phyloP scores from a whole-genome alignment of 75 land plant species.

The Sequoia sempervirens region DNA sequence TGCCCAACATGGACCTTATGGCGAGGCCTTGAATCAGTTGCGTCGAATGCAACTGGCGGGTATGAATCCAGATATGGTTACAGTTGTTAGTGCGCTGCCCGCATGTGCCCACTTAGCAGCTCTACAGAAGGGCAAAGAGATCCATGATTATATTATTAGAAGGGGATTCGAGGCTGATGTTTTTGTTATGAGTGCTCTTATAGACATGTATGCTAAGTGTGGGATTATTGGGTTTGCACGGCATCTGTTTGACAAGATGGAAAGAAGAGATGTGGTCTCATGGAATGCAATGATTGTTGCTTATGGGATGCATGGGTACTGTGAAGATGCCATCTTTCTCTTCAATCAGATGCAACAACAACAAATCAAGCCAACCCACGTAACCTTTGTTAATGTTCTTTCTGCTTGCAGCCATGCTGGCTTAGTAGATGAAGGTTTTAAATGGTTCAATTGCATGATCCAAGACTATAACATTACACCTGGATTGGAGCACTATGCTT shows the following conservation, averaged over 20 bases:
- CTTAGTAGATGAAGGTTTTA: conserved; percentile 31
- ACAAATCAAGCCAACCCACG: conserved; percentile 17
- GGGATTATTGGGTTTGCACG: conserved; percentile 24
- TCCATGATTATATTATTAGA: conserved; percentile 22
- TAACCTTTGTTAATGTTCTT: conserved; percentile 40
- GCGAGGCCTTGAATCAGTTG: conserved; percentile 13
- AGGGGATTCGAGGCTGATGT: conserved; percentile 29
- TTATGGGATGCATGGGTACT: conserved; percentile 22
- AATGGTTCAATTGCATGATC: conserved; percentile 29
- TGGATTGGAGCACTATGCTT: conserved; percentile 39
- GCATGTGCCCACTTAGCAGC: conserved; percentile 24
- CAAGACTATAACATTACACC: conserved; percentile 26
- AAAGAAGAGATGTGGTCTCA: conserved; percentile 25
- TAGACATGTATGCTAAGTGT: conserved; percentile 38
- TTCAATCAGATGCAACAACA: conserved; percentile 36
- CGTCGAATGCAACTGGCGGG: conserved; percentile 13
- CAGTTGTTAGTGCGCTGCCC: conserved; percentile 1
- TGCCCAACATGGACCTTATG: conserved; percentile 12
- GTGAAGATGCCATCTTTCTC: conserved; percentile 28
- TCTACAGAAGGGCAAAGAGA: conserved; percentile 29
- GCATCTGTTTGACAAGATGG: conserved; percentile 39
- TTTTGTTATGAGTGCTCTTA: conserved; percentile 34
- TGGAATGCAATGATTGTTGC: conserved; percentile 45
- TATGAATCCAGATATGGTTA: conserved; percentile 8
- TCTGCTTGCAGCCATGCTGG: conserved; percentile 45